phyloP scores from a whole-genome alignment of 768 basidiomycete species.

The Rhizopogon sp. region DNA sequence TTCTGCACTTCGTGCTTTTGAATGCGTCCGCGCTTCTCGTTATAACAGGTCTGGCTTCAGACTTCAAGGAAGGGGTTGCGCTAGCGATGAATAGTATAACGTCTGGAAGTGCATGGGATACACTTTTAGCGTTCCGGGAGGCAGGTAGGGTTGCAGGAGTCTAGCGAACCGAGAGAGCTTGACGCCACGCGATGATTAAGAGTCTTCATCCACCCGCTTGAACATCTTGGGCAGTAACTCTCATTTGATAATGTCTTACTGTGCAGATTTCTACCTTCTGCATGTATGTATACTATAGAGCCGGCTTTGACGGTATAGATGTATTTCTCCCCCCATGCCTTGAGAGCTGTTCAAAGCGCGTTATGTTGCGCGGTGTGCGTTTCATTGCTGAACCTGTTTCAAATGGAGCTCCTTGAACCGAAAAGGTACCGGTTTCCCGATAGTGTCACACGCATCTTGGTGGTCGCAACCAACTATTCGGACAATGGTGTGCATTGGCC shows the following conservation, averaged over 20 bases:
- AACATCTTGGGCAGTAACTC: not conserved
- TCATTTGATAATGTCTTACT: not conserved
- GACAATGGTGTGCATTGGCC: too few species aligned
- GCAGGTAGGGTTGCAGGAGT: slow-evolving; percentile 23
- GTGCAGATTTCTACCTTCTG: not conserved
- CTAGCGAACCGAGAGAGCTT: not conserved
- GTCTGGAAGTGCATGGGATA: slow-evolving; percentile 57
- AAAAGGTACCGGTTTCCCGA: too few species aligned
- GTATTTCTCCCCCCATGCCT: too few species aligned
- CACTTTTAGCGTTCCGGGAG: slow-evolving; percentile 46
- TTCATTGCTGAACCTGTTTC: too few species aligned
- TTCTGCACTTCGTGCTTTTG: slow-evolving; percentile 84
- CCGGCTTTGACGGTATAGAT: too few species aligned
- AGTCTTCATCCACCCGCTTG: not conserved
- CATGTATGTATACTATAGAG: not conserved
- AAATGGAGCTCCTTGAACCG: too few species aligned
- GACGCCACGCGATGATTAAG: not conserved
- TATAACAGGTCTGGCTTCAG: slow-evolving; percentile 69
- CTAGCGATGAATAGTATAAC: slow-evolving; percentile 58
- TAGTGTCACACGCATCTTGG: too few species aligned
- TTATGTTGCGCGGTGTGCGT: too few species aligned
- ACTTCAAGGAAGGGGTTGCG: slow-evolving; percentile 66
- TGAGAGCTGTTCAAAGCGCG: too few species aligned
- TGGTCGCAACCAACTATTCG: too few species aligned
- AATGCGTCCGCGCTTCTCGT: slow-evolving; percentile 88